Evolutionary conservation across 139 green algal species (phyloP).

Genomic region (Volvox reticuliferus): DNA sequence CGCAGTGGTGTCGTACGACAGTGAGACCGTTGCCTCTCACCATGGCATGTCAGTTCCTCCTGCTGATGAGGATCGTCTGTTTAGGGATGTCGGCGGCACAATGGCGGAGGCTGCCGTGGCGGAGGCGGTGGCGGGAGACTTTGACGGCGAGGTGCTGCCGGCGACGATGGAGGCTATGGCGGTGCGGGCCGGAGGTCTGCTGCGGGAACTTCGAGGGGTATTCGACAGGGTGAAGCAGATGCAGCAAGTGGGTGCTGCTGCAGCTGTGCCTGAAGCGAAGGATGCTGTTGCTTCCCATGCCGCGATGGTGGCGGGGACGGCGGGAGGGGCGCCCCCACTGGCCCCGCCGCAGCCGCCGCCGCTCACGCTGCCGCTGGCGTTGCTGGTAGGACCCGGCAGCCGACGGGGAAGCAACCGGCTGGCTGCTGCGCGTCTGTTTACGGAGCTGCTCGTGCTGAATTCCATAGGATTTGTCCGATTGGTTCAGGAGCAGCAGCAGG

Average conservation of each 20-base stretch:
- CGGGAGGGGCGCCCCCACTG: no score
- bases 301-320: neutral
- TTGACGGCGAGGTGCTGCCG: neutral
- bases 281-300: neutral
- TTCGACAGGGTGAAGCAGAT: neutral
- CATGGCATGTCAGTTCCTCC: neutral
- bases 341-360: neutral
- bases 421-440: neutral
- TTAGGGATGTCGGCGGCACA: neutral
- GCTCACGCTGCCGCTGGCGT: neutral
- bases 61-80: no score
- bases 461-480: neutral
- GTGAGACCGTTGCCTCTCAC: neutral
- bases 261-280: no score
- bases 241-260: neutral
- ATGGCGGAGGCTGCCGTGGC: neutral
- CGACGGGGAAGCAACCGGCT: neutral
- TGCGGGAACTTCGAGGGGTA: neutral
- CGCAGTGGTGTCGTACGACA: neutral
- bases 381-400: neutral
- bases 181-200: neutral
- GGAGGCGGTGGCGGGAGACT: neutral
- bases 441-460: slow-evolving; percentile 36
- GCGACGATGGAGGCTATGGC: neutral
- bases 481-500: neutral